Evolutionary conservation across 495 filamentous ascomycete genomes (phyloP).

Genomic region (Aspergillus sparsus): DNA sequence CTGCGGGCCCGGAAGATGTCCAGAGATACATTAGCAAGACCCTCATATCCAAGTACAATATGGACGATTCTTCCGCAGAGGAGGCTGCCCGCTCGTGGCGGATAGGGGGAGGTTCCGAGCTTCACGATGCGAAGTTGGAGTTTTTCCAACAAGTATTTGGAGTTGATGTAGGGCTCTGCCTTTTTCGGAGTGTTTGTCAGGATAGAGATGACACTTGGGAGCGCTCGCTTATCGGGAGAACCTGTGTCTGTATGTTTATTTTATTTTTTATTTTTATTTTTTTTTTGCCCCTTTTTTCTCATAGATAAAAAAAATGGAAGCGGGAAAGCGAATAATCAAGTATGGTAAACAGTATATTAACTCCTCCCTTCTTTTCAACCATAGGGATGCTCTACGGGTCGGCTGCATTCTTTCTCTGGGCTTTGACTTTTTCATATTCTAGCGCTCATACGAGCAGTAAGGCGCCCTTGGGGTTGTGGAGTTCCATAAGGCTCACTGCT

Average conservation of each 20-base stretch:
- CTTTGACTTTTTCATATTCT: not conserved
- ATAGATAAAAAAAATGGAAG: too few relatives aligned
- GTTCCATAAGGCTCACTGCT: not conserved
- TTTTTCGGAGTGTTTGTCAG: constrained; percentile 4
- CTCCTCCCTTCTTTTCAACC: not conserved
- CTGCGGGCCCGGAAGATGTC: constrained; percentile 4
- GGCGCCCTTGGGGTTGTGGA: not conserved
- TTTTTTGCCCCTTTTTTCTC: too few relatives aligned
- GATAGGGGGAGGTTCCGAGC: constrained; percentile 2
- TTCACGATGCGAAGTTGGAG: constrained; percentile 9
- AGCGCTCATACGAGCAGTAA: not conserved
- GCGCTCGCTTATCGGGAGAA: not conserved
- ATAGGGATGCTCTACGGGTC: constrained; percentile 2
- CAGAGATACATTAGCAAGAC: constrained; percentile 6
- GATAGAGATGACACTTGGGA: not conserved
- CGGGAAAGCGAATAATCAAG: too few relatives aligned
- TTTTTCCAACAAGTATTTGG: constrained; percentile 6
- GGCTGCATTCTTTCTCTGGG: constrained; percentile 1
- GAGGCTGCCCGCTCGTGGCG: constrained; percentile 1
- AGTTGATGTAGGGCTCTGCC: constrained; percentile 9
- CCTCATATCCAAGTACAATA: constrained; percentile 5
- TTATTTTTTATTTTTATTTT: not conserved
- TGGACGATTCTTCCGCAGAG: constrained; percentile 1
- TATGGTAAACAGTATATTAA: not conserved
- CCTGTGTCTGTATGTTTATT: not conserved